Conservation (phyloP, 2,329 filamentous ascomycete species). For the Pestalotiopsis sp. region DNA sequence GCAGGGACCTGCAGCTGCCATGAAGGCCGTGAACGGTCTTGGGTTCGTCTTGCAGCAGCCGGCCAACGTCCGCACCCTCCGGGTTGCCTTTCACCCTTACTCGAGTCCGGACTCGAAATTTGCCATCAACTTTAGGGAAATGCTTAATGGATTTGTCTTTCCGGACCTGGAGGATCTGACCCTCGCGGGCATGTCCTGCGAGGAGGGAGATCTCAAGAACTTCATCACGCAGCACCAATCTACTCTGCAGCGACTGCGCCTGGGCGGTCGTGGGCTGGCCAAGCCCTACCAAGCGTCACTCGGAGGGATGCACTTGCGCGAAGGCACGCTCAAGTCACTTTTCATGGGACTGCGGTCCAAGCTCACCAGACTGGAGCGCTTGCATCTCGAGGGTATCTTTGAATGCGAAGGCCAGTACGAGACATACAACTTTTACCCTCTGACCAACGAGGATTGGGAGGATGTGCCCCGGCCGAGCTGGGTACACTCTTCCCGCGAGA, state of each 20-base stretch:
- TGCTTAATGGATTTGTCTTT: conserved; percentile 41
- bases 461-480: conserved; percentile 30
- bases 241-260: conserved; percentile 42
- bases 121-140: conserved; percentile 40
- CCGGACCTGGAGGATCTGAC: conserved; percentile 41
- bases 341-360: conserved; percentile 41
- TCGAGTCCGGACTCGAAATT: conserved; percentile 42
- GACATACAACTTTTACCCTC: conserved; percentile 43
- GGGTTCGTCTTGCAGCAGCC: conserved; percentile 44
- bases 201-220: conserved; percentile 44
- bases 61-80: conserved; percentile 38
- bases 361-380: conserved; percentile 40
- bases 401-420: conserved; percentile 43
- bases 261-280: conserved; percentile 47
- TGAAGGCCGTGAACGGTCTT: conserved; percentile 45
- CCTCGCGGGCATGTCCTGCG: conserved; percentile 45
- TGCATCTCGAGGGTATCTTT: conserved; percentile 50
- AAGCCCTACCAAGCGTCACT: conserved; percentile 40
- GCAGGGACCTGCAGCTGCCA: conserved; percentile 38
- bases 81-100: conserved; percentile 45
- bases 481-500: conserved; percentile 32
- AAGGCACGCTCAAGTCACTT: conserved; percentile 46
- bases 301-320: conserved; percentile 47
- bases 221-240: conserved; percentile 44
- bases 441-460: conserved; percentile 45